A percentile compares a stretch with the other conserved stretches of the same genome.
Conservation (phyloP, 495 filamentous ascomycete genomes). For the Alectoria sarmentosa region DNA sequence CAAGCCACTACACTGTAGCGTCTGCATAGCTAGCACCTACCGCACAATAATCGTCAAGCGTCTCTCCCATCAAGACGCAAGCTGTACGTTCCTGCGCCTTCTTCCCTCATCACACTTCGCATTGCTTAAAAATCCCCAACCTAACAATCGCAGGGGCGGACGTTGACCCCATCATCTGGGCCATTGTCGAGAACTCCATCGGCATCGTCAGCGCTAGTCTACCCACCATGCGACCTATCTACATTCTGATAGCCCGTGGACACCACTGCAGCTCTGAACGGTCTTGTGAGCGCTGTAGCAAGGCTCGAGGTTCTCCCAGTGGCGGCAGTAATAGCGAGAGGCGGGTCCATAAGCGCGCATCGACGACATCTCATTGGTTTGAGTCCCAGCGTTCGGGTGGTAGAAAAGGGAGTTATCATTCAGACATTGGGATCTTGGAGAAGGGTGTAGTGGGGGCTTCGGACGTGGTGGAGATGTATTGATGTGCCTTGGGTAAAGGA, state of each 20-base stretch:
- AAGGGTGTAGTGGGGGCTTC: background rate
- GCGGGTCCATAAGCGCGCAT: background rate
- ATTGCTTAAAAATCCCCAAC: background rate
- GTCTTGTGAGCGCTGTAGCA: too few species aligned
- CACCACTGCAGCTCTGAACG: conserved; percentile 5
- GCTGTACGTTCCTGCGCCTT: background rate
- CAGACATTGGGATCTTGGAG: background rate
- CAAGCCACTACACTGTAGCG: background rate
- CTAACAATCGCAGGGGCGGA: background rate
- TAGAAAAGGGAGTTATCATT: background rate
- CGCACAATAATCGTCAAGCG: conserved; percentile 7
- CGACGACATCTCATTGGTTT: background rate
- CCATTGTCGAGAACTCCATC: conserved; percentile 15
- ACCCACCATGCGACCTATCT: conserved; percentile 15
- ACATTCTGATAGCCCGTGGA: conserved; percentile 2
- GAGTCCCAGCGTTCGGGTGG: background rate
- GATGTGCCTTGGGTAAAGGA: background rate
- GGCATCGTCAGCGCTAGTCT: conserved; percentile 20
- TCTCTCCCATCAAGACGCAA: conserved; percentile 14
- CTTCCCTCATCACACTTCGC: background rate
- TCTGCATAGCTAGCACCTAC: conserved; percentile 14
- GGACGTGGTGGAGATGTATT: background rate
- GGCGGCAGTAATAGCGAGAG: background rate
- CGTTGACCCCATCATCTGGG: conserved; percentile 19
- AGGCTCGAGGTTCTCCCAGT: too few species aligned